phyloP scores from a whole-genome alignment of 129 eudicot genomes.

The Helianthus annuus region HanXRQr2.0-SUNRISE NC_035437.2:42271910-42272409 shows the following conservation, averaged over 20 bases:
- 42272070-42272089: slow-evolving; percentile 45
- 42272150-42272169: slow-evolving; percentile 23
- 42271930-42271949: slow-evolving; percentile 95
- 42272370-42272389: slow-evolving; percentile 56
- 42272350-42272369: slow-evolving; percentile 70
- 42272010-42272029: slow-evolving; percentile 71
- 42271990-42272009: slow-evolving; percentile 63
- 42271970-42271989: slow-evolving; percentile 83
- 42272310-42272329: slow-evolving; percentile 65
- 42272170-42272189: slow-evolving; percentile 33
- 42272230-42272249: slow-evolving; percentile 78
- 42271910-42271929: slow-evolving; percentile 85
- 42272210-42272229: slow-evolving; percentile 76
- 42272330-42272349: slow-evolving; percentile 71
- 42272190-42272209: slow-evolving; percentile 28
- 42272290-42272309: slow-evolving; percentile 64
- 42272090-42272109: slow-evolving; percentile 53
- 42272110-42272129: slow-evolving; percentile 45
- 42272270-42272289: slow-evolving; percentile 72
- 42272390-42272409: slow-evolving; percentile 54
- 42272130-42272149: slow-evolving; percentile 49
- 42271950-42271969: slow-evolving; percentile 79
- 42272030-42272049: slow-evolving; percentile 71
- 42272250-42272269: slow-evolving; percentile 80
- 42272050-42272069: slow-evolving; percentile 47